These are phyloP conservation scores for Aristolochia californica DNA, from an alignment of 164 flowering plant genomes.

Conservation along the genomic window DNA sequence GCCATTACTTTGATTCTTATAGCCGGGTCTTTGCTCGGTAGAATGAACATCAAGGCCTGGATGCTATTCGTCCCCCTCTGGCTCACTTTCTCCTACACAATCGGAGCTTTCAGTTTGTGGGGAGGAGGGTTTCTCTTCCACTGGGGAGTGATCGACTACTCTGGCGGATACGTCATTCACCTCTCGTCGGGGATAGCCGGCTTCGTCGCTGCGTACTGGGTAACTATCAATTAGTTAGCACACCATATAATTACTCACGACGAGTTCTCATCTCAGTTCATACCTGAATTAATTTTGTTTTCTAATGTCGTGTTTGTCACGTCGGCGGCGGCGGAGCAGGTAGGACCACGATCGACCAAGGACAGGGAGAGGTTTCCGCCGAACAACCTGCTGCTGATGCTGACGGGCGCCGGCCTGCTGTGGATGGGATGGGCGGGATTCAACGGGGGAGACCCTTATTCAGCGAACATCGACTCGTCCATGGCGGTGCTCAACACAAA, in stretches of 20 bases:
- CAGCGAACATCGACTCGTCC: conserved; percentile 11
- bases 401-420: conserved; percentile 13
- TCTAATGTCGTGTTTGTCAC: too few relatives aligned
- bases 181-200: conserved; percentile 13
- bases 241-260: too few relatives aligned
- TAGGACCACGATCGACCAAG: conserved; percentile 10
- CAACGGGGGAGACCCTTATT: conserved; percentile 13
- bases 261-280: too few relatives aligned
- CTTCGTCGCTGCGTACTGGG: conserved; percentile 13
- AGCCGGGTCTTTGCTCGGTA: conserved; percentile 10
- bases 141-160: conserved; percentile 13
- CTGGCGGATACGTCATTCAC: conserved; percentile 13
- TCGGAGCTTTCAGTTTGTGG: conserved; percentile 12
- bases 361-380: conserved; percentile 13
- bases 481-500: conserved; percentile 10
- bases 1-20: conserved; percentile 8
- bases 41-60: conserved; percentile 14
- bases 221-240: conserved; percentile 1
- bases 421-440: conserved; percentile 18
- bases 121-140: conserved; percentile 9
- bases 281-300: too few relatives aligned
- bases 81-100: conserved; percentile 12
- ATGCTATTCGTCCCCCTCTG: conserved; percentile 12
- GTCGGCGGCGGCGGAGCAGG: too few relatives aligned
- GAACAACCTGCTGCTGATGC: conserved; percentile 10